Evolutionary conservation across 306 rosid species (phyloP).

Genomic region (Hippophae gyantsensis): DNA sequence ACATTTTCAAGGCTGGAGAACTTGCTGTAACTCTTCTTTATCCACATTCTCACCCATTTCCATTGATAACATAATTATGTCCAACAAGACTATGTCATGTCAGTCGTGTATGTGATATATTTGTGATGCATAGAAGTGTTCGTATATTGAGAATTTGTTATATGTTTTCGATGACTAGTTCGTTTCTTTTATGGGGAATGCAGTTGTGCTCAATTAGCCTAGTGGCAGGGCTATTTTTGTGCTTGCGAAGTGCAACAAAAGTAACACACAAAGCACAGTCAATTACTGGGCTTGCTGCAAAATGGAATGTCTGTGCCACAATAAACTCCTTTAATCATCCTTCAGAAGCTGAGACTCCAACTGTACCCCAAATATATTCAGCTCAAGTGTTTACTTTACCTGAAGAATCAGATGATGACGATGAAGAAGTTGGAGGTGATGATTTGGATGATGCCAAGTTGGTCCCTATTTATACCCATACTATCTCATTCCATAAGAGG

Average conservation of each 20-base stretch:
- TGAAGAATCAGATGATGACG: conserved; percentile 46
- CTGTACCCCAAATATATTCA: conserved; percentile 16
- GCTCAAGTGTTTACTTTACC: conserved; percentile 19
- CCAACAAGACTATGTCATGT: no score
- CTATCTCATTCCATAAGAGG: conserved; percentile 81
- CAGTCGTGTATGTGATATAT: no score
- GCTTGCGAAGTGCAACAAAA: conserved; percentile 69
- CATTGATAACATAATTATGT: no score
- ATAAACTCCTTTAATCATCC: conserved; percentile 51
- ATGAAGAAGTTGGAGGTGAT: conserved; percentile 47
- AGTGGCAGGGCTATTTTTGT: conserved; percentile 66
- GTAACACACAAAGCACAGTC: conserved; percentile 86
- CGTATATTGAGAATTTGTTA: no score
- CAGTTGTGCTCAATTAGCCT: conserved; percentile 75
- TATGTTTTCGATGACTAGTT: no score
- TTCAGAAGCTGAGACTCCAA: conserved; percentile 46
- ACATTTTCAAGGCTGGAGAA: no score
- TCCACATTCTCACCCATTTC: no score
- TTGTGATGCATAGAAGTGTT: no score
- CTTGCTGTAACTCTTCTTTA: no score
- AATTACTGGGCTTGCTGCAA: conserved; percentile 65
- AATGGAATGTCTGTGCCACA: conserved; percentile 79
- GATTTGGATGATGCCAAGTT: conserved; percentile 59
- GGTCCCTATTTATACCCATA: conserved; percentile 48
- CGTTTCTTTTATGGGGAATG: not conserved